phyloP scores from a whole-genome alignment of 805 yeast genomes.

The Ogataea angusta region DNA sequence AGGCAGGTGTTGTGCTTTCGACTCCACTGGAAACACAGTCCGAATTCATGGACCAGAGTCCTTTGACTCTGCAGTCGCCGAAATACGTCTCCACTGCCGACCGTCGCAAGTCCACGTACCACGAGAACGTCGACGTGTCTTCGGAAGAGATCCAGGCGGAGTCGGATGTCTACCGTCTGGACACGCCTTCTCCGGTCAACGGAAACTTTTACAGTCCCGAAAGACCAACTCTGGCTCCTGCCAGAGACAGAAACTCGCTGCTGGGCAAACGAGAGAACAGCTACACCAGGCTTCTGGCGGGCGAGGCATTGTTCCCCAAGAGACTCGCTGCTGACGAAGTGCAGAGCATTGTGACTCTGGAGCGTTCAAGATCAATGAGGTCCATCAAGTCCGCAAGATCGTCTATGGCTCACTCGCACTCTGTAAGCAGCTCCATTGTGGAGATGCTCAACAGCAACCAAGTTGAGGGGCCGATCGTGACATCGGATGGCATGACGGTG shows the following conservation, averaged over 20 bases:
- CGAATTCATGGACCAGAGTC: conserved; percentile 6
- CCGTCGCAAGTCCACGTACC: conserved; percentile 12
- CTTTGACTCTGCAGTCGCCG: conserved; percentile 10
- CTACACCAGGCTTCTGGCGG: conserved; percentile 34
- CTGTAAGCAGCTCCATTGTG: conserved; percentile 26
- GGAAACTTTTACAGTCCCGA: conserved; percentile 3
- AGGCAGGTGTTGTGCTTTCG: conserved; percentile 12
- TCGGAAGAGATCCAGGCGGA: conserved; percentile 18
- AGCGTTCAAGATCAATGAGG: conserved; percentile 58
- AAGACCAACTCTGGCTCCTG: conserved; percentile 7
- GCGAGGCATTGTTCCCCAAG: conserved; percentile 70
- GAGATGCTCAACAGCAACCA: conserved; percentile 21
- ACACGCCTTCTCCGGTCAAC: conserved; percentile 21
- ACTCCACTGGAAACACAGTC: conserved; percentile 11
- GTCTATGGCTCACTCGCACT: conserved; percentile 14
- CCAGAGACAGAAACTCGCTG: conserved; percentile 2
- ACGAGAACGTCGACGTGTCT: conserved; percentile 10
- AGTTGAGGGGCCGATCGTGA: conserved; percentile 20
- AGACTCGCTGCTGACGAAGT: conserved; percentile 64
- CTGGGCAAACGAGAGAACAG: conserved; percentile 5
- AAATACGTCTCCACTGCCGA: conserved; percentile 16
- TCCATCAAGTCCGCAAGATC: conserved; percentile 47
- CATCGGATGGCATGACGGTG: conserved; percentile 46
- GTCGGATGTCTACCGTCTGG: conserved; percentile 6
- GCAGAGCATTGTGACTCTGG: conserved; percentile 69